These are phyloP conservation scores for Somion occarium DNA, from an alignment of 1,284 basidiomycete genomes.

Conservation along the genomic window DNA sequence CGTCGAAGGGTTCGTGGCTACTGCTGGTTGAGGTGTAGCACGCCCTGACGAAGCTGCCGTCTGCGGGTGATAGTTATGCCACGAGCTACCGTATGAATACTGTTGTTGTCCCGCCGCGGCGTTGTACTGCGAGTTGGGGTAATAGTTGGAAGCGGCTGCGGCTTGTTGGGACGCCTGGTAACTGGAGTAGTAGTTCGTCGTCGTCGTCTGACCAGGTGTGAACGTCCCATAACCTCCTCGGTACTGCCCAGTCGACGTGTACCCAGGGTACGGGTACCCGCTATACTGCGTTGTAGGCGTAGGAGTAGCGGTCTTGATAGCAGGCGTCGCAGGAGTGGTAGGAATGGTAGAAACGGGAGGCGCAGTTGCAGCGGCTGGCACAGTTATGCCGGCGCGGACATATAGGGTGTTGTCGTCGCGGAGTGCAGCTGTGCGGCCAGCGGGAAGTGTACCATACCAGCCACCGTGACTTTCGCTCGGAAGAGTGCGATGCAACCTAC, in stretches of 20 bases:
- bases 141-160: conserved; percentile 18
- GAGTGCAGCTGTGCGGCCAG: conserved; percentile 50
- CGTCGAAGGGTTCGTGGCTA: conserved; percentile 23
- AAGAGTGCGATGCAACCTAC: conserved; percentile 63
- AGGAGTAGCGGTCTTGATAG: conserved; percentile 14
- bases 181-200: conserved; percentile 24
- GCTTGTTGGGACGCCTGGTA: conserved; percentile 11
- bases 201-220: conserved; percentile 20
- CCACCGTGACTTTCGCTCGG: conserved; percentile 53
- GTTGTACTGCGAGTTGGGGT: conserved; percentile 24
- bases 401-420: conserved; percentile 66
- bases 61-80: conserved; percentile 28
- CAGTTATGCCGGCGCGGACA: conserved; percentile 45
- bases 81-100: conserved; percentile 30
- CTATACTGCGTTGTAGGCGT: conserved; percentile 15
- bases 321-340: conserved; percentile 14
- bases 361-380: conserved; percentile 28
- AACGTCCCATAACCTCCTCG: conserved; percentile 27
- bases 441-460: conserved; percentile 73
- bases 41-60: conserved; percentile 33
- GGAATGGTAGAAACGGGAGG: conserved; percentile 17
- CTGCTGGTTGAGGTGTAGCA: conserved; percentile 45
- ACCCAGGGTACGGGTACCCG: conserved; percentile 22
- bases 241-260: conserved; percentile 18
- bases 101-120: conserved; percentile 17